Evolutionary conservation across 345 rosid species (phyloP), one percentile per base, ranked within the genome.

Genomic region (Citrus sinensis): DNA sequence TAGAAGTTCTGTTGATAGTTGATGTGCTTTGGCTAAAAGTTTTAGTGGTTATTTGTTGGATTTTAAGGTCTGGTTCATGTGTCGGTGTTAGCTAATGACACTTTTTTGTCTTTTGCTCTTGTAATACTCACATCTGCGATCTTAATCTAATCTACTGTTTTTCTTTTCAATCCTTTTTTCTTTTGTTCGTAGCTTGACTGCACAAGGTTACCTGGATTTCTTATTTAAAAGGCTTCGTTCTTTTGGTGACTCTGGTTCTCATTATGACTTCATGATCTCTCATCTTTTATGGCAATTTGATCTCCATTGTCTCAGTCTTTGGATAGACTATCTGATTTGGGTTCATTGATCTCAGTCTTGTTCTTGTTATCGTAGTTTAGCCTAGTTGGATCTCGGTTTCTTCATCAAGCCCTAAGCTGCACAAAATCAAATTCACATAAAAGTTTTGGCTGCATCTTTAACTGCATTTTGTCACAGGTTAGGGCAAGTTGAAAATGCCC

Each of bases 401-500:
- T 54, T 79, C 75, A 40, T 42, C 27, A 61, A 24, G 58, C 27
- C 54, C 9, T 66, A 55, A 64, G 79, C 46, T 70, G 59, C 37
- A 49, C 62, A 67, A 25, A 32, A 60, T 32, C 75, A 56, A 25
- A 39, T 60, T 70, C 74, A 22, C 19, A 0, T 62, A 20, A 22
- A 54, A 55, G 6, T 66, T 64, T 66, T 73, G 65, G 67, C 67
- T 40, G 32, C 51, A 11, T 30, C 34, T 66, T 79, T 80, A 70
- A 77, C 59, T 77, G 81, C 65, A 72, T 63, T 70, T 75, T 61
- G 68, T 83, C 81, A 76, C 97, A 97, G 99, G 89, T 82, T 97
- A 83, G 99, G 99, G 59, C 97, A 86, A 75, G 88, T 97, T 60
- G 97, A 92, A 68, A 89, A 83, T 78, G 93, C 98, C 8, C 77